Base-by-base conservation (phyloP, 2,329 filamentous ascomycete genomes). In the Uncinocarpus reesii region DNA sequence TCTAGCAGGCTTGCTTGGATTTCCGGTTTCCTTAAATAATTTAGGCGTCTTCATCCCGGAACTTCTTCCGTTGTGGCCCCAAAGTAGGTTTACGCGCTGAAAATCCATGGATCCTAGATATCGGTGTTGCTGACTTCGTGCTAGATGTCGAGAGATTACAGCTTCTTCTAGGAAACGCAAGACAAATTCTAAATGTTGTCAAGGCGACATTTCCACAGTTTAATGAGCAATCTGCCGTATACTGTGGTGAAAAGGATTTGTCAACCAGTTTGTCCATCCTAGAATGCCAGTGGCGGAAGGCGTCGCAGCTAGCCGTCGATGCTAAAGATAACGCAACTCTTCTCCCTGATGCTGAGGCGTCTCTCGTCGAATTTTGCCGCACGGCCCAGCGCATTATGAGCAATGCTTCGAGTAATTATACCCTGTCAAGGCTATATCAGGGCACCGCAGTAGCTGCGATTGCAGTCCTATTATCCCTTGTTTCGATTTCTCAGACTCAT, bases 371-470 rank as follows among this genome's bases (percentile, higher is more conserved):
- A 64, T 93, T 92, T 73, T 76, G 87, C 43, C 76, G 72, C 44
- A 70, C 73, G 48, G 84, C 87, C 1, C 92, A 96, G 63, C 73
- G 77, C 18, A 68, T 87, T 13, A 85, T 98, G 76, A 93, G 86
- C 58, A 83, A 80, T 58, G 87, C 92, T 62, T 89, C 92, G 3
- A 95, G 88, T 64, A 93, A 95, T 62, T 98, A 98, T 63, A 77
- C 94, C 60, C 72, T 93, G 53, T 60, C 73, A 1, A 79, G 58
- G 52, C 60, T 67, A 53, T 52, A 53, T 53, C 10, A 63, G 52
- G 61, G 67, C 37, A 55, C 63, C 35, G 38, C 56, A 29, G 61
- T 74, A 29, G 60, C 71, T 21, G 45, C 62, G 2, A 46, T 71
- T 24, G 71, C 75, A 16, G 63, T 74, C n/a, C 53, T 63, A 3